Conservation (phyloP, 1,139 yeast species). For the Kluyveromyces marxianus region DNA sequence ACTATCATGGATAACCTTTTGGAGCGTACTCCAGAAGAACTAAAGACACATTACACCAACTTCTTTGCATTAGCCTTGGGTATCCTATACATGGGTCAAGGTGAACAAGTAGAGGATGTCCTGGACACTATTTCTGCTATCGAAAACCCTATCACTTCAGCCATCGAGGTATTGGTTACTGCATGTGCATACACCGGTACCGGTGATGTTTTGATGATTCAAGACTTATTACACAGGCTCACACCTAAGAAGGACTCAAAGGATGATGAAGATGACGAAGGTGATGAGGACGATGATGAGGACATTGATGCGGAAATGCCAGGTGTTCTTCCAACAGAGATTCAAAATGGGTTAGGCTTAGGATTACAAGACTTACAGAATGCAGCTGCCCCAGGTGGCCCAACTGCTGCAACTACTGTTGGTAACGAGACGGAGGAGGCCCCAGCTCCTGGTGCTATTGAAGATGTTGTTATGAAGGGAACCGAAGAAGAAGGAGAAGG, state of each 20-base stretch:
- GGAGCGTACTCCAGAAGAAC: constrained; percentile 73
- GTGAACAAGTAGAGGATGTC: constrained; percentile 92
- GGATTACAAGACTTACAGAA: constrained; percentile 9
- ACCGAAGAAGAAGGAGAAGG: constrained; percentile 13
- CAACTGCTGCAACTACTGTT: neutral
- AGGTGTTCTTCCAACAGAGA: constrained; percentile 15
- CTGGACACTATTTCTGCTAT: constrained; percentile 91
- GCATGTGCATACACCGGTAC: constrained; percentile 97
- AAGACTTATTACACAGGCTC: constrained; percentile 81
- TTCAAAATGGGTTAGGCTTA: constrained; percentile 13
- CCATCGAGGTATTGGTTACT: constrained; percentile 82
- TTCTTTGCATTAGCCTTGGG: constrained; percentile 92
- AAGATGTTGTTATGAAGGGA: constrained; percentile 10
- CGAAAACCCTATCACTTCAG: constrained; percentile 88
- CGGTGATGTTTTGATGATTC: constrained; percentile 94
- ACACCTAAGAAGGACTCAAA: constrained; percentile 49
- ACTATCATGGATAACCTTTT: constrained; percentile 82
- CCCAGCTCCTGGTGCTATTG: constrained; percentile 14
- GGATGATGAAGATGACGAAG: constrained; percentile 38
- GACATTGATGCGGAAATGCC: constrained; percentile 32
- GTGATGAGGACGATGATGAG: constrained; percentile 41
- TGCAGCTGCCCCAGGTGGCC: constrained; percentile 16
- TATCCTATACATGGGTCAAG: constrained; percentile 84
- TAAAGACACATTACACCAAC: constrained; percentile 79
- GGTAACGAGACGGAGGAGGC: constrained; percentile 14